Evolutionary conservation across 495 filamentous ascomycete species (phyloP).

Genomic region (Aspergillus sparsus): DNA sequence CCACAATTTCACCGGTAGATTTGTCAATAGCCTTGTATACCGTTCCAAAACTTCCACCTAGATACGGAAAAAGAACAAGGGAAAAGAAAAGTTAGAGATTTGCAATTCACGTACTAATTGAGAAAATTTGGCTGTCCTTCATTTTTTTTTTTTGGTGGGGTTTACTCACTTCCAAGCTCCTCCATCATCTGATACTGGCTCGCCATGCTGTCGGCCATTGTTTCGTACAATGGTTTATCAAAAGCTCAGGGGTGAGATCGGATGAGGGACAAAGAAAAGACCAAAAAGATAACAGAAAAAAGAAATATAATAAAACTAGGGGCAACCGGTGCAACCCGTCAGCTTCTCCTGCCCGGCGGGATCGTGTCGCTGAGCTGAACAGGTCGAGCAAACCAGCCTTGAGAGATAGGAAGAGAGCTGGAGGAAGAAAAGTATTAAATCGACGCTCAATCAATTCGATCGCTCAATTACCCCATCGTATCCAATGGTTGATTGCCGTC

Average conservation of each 20-base stretch:
- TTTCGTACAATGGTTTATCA: slow-evolving; percentile 20
- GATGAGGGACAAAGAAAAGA: slow-evolving; percentile 4
- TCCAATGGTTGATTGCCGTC: slow-evolving; percentile 23
- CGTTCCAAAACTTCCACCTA: slow-evolving; percentile 90
- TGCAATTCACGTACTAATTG: slow-evolving; percentile 4
- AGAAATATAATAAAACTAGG: slow-evolving; percentile 6
- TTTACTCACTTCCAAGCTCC: slow-evolving; percentile 81
- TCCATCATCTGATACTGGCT: slow-evolving; percentile 86
- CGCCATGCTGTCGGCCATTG: slow-evolving; percentile 65
- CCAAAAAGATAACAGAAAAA: slow-evolving; percentile 19
- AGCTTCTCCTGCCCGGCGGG: slow-evolving; percentile 20
- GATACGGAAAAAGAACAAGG: not conserved
- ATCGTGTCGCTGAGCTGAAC: slow-evolving; percentile 22
- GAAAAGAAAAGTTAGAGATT: slow-evolving; percentile 6
- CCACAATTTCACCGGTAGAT: slow-evolving; percentile 82
- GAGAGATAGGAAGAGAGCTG: slow-evolving; percentile 16
- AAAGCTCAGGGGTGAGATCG: slow-evolving; percentile 15
- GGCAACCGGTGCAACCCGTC: slow-evolving; percentile 20
- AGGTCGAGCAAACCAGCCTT: slow-evolving; percentile 15
- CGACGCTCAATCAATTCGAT: slow-evolving; percentile 10
- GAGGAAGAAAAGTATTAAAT: slow-evolving; percentile 15
- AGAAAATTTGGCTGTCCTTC: too few species aligned
- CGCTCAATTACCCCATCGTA: slow-evolving; percentile 18
- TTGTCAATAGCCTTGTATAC: slow-evolving; percentile 95
- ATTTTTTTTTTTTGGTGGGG: too few species aligned